These are phyloP conservation scores for Mycena belliarum DNA, from an alignment of 768 basidiomycete genomes.

Conservation along the genomic window DNA sequence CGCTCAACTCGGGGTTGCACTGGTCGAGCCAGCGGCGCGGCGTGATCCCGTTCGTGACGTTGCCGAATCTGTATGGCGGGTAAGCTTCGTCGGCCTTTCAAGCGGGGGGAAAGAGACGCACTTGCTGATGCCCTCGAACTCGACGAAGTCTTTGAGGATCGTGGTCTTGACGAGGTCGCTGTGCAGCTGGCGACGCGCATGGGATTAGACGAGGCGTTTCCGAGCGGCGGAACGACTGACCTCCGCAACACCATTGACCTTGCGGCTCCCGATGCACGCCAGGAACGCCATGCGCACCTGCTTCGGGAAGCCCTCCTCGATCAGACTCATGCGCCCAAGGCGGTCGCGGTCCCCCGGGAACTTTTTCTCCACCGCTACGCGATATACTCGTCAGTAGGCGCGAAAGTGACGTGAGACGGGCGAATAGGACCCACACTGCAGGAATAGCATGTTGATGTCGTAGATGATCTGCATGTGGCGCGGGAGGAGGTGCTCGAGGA, in stretches of 20 bases:
- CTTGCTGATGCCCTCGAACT: slow-evolving; percentile 87
- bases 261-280: slow-evolving; percentile 85
- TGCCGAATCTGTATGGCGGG: slow-evolving; percentile 81
- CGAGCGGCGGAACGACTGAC: slow-evolving; percentile 31
- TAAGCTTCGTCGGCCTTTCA: no score
- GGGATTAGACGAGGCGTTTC: no score
- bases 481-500: slow-evolving; percentile 84
- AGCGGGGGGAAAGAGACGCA: slow-evolving; percentile 36
- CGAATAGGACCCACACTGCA: slow-evolving; percentile 55
- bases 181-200: slow-evolving; percentile 60
- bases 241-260: slow-evolving; percentile 96
- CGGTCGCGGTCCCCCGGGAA: slow-evolving; percentile 87
- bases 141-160: slow-evolving; percentile 90
- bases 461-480: slow-evolving; percentile 92
- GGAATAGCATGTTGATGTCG: slow-evolving; percentile 68
- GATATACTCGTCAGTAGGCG: background rate
- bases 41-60: slow-evolving; percentile 95
- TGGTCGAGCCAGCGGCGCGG: slow-evolving; percentile 93
- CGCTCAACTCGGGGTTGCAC: slow-evolving; percentile 89
- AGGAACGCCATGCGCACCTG: slow-evolving; percentile 90
- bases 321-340: slow-evolving; percentile 85
- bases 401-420: background rate
- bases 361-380: slow-evolving; percentile 77
- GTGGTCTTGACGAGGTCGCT: slow-evolving; percentile 84
- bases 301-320: slow-evolving; percentile 89